phyloP scores from a whole-genome alignment of 2,329 filamentous ascomycete genomes.

The Lasiodiplodia citricola region DNA sequence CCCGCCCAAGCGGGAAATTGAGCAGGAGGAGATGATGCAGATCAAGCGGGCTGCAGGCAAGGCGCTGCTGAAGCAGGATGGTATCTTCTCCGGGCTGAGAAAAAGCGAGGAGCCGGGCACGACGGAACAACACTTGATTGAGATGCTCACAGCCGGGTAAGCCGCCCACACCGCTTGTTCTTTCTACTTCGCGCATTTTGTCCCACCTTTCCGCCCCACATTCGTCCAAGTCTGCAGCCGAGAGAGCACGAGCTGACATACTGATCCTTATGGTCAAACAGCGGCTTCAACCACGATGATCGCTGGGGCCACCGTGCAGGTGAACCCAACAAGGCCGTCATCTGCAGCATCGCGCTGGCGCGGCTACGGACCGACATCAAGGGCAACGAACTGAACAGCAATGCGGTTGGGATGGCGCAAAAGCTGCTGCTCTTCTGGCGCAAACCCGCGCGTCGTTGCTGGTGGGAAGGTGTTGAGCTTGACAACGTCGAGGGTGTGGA shows the following conservation, averaged over 20 bases:
- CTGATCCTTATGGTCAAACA: slow-evolving; percentile 44
- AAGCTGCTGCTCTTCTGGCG: slow-evolving; percentile 98
- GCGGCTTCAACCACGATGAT: slow-evolving; percentile 96
- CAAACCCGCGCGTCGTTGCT: slow-evolving; percentile 93
- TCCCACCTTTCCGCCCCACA: slow-evolving; percentile 18
- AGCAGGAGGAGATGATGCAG: slow-evolving; percentile 89
- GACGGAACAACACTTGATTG: slow-evolving; percentile 96
- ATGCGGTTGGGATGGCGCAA: slow-evolving; percentile 95
- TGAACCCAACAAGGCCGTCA: slow-evolving; percentile 97
- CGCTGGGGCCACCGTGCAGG: slow-evolving; percentile 95
- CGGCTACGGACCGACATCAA: slow-evolving; percentile 89
- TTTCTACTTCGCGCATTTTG: neutral
- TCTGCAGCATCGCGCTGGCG: slow-evolving; percentile 93
- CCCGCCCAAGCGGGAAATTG: slow-evolving; percentile 82
- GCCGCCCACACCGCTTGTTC: slow-evolving; percentile 40
- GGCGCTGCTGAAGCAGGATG: slow-evolving; percentile 85
- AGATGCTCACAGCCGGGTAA: slow-evolving; percentile 98
- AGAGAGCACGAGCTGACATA: slow-evolving; percentile 28
- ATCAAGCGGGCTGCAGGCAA: slow-evolving; percentile 91
- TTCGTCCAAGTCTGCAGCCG: neutral
- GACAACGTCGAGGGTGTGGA: slow-evolving; percentile 88
- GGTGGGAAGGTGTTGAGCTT: slow-evolving; percentile 98
- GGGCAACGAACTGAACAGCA: slow-evolving; percentile 74
- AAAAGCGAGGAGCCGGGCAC: slow-evolving; percentile 95
- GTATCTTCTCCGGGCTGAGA: slow-evolving; percentile 94